Percentiles rank a stretch among this genome's conserved stretches.
phyloP scores from a whole-genome alignment of 1,284 basidiomycete species.

The Bothia castanella region DNA sequence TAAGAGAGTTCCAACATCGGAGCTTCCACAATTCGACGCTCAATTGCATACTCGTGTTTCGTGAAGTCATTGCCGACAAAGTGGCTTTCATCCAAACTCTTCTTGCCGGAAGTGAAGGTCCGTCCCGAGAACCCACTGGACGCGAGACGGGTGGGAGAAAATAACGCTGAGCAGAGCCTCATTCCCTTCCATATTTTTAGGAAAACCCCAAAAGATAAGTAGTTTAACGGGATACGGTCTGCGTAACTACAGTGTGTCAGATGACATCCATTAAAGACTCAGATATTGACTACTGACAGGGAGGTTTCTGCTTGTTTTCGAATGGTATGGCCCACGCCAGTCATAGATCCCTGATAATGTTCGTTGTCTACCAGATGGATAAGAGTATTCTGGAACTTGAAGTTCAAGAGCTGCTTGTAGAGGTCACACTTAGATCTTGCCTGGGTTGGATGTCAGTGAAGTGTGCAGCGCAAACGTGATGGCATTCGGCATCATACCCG shows the following conservation, averaged over 20 bases:
- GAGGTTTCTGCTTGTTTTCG: conserved; percentile 52
- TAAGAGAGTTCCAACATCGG: conserved; percentile 75
- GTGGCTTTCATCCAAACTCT: conserved; percentile 49
- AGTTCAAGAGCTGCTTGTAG: conserved; percentile 73
- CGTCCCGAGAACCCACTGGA: conserved; percentile 9
- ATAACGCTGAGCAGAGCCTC: conserved; percentile 43
- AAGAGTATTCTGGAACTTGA: conserved; percentile 65
- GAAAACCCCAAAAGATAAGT: conserved; percentile 31
- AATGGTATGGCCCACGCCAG: conserved; percentile 59
- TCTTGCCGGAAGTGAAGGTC: conserved; percentile 24
- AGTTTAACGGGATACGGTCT: conserved; percentile 27
- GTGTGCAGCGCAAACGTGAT: neutral
- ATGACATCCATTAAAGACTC: neutral
- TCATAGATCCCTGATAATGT: conserved; percentile 66
- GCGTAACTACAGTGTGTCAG: conserved; percentile 25
- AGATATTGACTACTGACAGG: conserved; percentile 39
- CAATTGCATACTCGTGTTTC: conserved; percentile 78
- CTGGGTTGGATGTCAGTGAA: conserved; percentile 36
- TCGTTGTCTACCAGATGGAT: conserved; percentile 75
- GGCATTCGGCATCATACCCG: conserved; percentile 45
- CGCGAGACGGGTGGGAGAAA: conserved; percentile 13
- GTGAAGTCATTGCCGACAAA: conserved; percentile 53
- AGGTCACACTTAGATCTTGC: conserved; percentile 75
- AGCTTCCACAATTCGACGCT: conserved; percentile 77
- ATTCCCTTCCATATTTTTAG: conserved; percentile 36